phyloP scores from a whole-genome alignment of 768 basidiomycete genomes.

The Auricularia sp. region DNA sequence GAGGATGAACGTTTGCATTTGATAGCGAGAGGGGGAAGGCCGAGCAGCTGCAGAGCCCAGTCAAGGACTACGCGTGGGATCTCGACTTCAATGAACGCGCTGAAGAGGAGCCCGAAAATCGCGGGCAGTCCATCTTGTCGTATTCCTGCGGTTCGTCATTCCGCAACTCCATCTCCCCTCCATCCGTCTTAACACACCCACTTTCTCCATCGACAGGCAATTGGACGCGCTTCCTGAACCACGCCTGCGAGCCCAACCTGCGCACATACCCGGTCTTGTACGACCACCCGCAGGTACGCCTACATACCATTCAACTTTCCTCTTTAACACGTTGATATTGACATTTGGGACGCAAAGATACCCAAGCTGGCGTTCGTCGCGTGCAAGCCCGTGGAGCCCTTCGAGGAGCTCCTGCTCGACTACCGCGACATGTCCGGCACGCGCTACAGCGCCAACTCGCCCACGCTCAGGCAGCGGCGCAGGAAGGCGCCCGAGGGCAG shows the following conservation, averaged over 20 bases:
- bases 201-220: conserved; percentile 36
- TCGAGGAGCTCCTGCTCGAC: conserved; percentile 53
- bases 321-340: conserved; percentile 27
- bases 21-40: conserved; percentile 37
- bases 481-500: no score
- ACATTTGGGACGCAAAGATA: conserved; percentile 19
- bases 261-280: conserved; percentile 48
- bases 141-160: conserved; percentile 34
- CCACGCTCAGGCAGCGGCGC: no score
- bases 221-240: conserved; percentile 69
- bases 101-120: conserved; percentile 21
- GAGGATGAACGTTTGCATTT: conserved; percentile 5
- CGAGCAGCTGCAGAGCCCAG: conserved; percentile 23
- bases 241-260: conserved; percentile 57
- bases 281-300: conserved; percentile 40
- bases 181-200: not conserved
- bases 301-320: not conserved
- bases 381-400: conserved; percentile 32
- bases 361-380: conserved; percentile 57
- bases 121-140: conserved; percentile 47
- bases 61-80: conserved; percentile 47
- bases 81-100: conserved; percentile 45
- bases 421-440: conserved; percentile 22
- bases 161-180: not conserved
- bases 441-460: not conserved